Evolutionary conservation across 1,284 basidiomycete genomes (phyloP).

Genomic region (Moesziomyces parantarcticus): DNA sequence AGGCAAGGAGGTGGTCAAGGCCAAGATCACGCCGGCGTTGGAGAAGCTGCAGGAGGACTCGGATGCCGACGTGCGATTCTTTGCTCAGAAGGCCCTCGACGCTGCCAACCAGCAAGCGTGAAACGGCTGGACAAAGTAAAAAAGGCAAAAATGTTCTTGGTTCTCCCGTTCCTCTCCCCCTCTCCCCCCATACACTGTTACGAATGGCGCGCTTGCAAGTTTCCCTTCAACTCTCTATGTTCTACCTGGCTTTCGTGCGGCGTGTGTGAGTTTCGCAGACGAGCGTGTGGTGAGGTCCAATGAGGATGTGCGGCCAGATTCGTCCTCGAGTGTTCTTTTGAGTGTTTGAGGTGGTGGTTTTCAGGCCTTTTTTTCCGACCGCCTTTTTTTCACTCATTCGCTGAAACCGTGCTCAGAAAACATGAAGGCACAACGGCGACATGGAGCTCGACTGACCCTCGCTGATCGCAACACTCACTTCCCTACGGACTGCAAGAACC

Average conservation of each 20-base stretch:
- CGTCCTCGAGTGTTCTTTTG: not conserved
- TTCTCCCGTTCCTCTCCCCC: not conserved
- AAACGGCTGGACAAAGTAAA: slow-evolving; percentile 1
- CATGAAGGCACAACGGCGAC: too few species aligned
- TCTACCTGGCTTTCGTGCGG: not conserved
- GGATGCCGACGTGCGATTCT: slow-evolving; percentile 92
- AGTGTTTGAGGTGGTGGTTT: not conserved
- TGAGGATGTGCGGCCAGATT: not conserved
- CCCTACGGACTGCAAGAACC: too few species aligned
- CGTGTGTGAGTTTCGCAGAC: not conserved
- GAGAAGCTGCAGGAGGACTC: slow-evolving; percentile 88
- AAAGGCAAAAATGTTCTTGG: slow-evolving; percentile 1
- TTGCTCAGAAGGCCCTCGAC: slow-evolving; percentile 69
- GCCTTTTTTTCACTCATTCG: not conserved
- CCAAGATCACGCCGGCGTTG: slow-evolving; percentile 82
- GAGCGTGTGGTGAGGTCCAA: not conserved
- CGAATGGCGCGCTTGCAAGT: slow-evolving; percentile 13
- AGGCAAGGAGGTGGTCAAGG: slow-evolving; percentile 79
- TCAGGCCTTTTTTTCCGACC: slow-evolving; percentile 3
- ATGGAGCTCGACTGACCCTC: too few species aligned
- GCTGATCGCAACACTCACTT: too few species aligned
- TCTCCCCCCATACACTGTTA: slow-evolving; percentile 18
- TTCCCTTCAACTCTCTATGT: not conserved
- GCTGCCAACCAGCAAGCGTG: slow-evolving; percentile 35
- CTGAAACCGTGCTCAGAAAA: too few species aligned